These are phyloP conservation scores for Sapria himalayana DNA, from an alignment of 345 rosid genomes.

Conservation along the genomic window DNA sequence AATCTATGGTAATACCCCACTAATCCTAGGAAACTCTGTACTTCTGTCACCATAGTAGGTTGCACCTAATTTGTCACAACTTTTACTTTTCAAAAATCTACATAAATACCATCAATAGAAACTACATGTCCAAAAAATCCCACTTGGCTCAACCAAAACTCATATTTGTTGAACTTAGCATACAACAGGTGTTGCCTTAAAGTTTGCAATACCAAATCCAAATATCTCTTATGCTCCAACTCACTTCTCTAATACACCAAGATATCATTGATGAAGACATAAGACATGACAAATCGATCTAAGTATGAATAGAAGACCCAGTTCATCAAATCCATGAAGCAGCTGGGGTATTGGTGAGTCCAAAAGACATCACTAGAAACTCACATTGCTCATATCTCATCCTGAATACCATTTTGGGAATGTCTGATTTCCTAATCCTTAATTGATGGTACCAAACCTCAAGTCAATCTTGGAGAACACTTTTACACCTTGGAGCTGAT, in stretches of 20 bases:
- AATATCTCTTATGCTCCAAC: not conserved
- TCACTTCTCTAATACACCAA: not conserved
- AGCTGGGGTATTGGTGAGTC: too few relatives aligned
- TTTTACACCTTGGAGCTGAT: not conserved
- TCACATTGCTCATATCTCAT: not conserved
- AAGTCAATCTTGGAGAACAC: not conserved
- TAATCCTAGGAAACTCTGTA: not conserved
- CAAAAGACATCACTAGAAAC: not conserved
- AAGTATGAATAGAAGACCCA: too few relatives aligned
- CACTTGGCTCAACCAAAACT: not conserved
- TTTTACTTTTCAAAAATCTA: not conserved
- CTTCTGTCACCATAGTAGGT: too few relatives aligned
- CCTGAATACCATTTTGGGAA: not conserved
- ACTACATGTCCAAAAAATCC: not conserved
- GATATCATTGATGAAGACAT: too few relatives aligned
- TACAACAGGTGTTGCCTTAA: not conserved
- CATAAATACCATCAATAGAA: not conserved
- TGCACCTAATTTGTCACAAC: not conserved
- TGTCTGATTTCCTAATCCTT: not conserved
- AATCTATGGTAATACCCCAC: not conserved
- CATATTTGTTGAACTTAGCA: not conserved
- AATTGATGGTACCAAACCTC: not conserved
- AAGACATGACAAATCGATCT: too few relatives aligned
- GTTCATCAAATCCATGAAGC: too few relatives aligned
- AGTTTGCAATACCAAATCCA: not conserved